Base-by-base conservation (phyloP, 495 filamentous ascomycete genomes). In the Sporormia fimetaria region DNA sequence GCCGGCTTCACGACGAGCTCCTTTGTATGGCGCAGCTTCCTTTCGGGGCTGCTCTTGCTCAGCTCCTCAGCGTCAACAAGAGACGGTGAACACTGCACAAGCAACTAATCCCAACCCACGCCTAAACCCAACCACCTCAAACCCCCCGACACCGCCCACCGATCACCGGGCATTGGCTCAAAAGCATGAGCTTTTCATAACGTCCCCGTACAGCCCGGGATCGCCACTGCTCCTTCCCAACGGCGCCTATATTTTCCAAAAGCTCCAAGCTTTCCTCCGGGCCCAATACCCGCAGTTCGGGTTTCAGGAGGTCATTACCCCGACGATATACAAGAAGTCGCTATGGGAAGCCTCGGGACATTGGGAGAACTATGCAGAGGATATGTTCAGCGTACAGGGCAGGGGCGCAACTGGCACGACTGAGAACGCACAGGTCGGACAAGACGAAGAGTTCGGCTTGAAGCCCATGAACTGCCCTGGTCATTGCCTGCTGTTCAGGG, bases 381-480 rank as follows among this genome's bases (percentile, higher is more conserved):
- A 94, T 54, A 95, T 95, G 87, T 95, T 86, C 65, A 78, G 81
- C 40, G 87, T 94, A 20, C 80, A 74, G 3, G 76, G 69, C 40
- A 72, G 72, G 9, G 73, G 70, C 10, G 67, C 68, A n/a, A 64
- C 58, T 4, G 74, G 67, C 2, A 44, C 57, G 30, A 54, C 44
- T 16, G 53, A 54, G 32, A 52, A 52, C 23, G 53, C 33, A n/a
- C 47, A 75, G 36, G 35, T 55, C 4, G 69, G 70, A 35, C 75
- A 84, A 45, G 71, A 81, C 33, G 81, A 82, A 48, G 80, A 85
- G 35, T 95, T 87, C 57, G 86, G 84, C 2, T 69, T 95, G 35
- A 95, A 95, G 58, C 87, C 87, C 16, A 95, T 95, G 87, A 95
- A 95, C 54, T 95, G 87, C 58, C 87, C 87, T 0, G 87, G 87